Percentiles rank a stretch among this genome's conserved stretches.
Conservation (phyloP, 305 asterid genomes). For the Fraxinus platypoda region DNA sequence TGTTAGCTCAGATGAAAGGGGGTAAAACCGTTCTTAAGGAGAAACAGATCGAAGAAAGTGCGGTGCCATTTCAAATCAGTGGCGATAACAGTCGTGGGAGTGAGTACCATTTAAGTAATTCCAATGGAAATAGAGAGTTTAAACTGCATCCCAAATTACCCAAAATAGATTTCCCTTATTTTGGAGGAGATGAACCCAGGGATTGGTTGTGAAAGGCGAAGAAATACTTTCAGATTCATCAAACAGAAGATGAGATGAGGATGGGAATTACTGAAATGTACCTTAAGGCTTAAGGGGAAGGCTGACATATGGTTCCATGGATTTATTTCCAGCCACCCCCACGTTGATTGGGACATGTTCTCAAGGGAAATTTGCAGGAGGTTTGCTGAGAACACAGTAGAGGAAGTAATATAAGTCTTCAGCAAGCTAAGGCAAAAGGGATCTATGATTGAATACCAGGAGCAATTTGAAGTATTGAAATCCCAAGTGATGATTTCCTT, state of each 20-base stretch:
- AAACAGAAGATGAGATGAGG: not conserved
- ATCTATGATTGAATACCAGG: not conserved
- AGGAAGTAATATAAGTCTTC: not conserved
- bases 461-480: not conserved
- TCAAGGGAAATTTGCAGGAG: not conserved
- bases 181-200: not conserved
- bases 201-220: not conserved
- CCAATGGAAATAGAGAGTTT: not conserved
- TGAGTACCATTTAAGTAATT: not conserved
- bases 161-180: not conserved
- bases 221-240: not conserved
- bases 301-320: not conserved
- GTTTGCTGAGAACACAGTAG: not conserved
- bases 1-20: not conserved
- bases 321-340: not conserved
- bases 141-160: not conserved
- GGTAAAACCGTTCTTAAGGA: too few relatives aligned
- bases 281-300: not conserved
- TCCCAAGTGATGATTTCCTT: not conserved
- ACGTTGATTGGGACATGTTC: not conserved
- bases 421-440: not conserved
- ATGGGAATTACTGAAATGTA: not conserved
- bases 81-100: not conserved
- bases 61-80: not conserved
- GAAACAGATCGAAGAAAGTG: not conserved